Percentiles rank a stretch among this genome's conserved stretches.
Evolutionary conservation across 2,329 filamentous ascomycete genomes (phyloP).

Genomic region (Aspergillus texensis): DNA sequence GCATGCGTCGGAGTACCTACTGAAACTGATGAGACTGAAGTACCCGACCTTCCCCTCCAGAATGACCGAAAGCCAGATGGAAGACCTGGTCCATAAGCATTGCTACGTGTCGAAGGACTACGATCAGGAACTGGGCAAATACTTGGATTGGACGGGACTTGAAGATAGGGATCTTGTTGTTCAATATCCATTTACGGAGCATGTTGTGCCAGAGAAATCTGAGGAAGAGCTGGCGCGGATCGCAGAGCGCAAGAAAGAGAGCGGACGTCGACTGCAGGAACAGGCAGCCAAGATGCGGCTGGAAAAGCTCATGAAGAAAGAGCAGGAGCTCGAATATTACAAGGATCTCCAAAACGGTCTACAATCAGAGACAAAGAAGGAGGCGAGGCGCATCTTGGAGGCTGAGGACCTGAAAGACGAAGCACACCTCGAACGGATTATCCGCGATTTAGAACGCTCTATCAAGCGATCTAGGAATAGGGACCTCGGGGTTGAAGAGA

Average conservation of each 20-base stretch:
- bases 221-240: slow-evolving; percentile 89
- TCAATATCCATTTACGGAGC: slow-evolving; percentile 92
- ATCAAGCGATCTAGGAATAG: slow-evolving; percentile 90
- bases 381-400: slow-evolving; percentile 81
- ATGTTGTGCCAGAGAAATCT: slow-evolving; percentile 85
- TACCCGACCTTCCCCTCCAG: slow-evolving; percentile 89
- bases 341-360: slow-evolving; percentile 77
- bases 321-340: slow-evolving; percentile 93
- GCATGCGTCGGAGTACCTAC: slow-evolving; percentile 85
- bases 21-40: slow-evolving; percentile 86
- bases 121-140: slow-evolving; percentile 72
- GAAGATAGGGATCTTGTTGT: slow-evolving; percentile 88
- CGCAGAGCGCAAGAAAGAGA: slow-evolving; percentile 93
- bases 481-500: slow-evolving; percentile 85
- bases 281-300: slow-evolving; percentile 97
- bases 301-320: slow-evolving; percentile 92
- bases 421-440: slow-evolving; percentile 75
- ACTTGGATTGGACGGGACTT: slow-evolving; percentile 87
- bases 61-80: slow-evolving; percentile 81
- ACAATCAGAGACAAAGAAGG: slow-evolving; percentile 82
- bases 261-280: slow-evolving; percentile 85
- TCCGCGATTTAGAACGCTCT: slow-evolving; percentile 87
- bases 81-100: slow-evolving; percentile 83
- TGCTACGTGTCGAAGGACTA: slow-evolving; percentile 88
- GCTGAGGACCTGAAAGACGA: slow-evolving; percentile 93